Evolutionary conservation across 345 rosid genomes (phyloP).

Genomic region (Brassica incana): DNA sequence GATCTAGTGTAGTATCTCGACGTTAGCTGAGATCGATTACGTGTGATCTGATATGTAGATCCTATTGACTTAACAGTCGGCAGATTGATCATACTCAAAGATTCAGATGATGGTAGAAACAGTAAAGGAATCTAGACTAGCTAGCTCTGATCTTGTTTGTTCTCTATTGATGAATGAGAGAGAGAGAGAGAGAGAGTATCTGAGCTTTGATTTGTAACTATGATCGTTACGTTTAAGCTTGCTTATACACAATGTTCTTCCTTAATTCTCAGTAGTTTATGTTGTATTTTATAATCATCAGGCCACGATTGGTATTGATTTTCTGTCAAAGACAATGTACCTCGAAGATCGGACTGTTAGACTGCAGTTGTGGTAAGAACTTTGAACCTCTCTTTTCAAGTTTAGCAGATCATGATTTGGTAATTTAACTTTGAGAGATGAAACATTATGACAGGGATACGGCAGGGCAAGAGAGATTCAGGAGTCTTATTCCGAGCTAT

Average conservation of each 20-base stretch:
- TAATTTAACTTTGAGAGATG: background rate
- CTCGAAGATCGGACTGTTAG: conserved; percentile 86
- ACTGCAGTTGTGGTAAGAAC: conserved; percentile 69
- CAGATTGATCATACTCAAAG: background rate
- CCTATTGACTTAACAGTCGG: background rate
- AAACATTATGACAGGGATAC: conserved; percentile 61
- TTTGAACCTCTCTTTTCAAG: background rate
- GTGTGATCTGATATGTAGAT: conserved; percentile 28
- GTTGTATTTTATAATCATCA: conserved; percentile 34
- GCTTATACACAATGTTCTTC: background rate
- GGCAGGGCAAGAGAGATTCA: conserved; percentile 85
- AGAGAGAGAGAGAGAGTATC: background rate
- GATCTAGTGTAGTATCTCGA: conserved; percentile 6
- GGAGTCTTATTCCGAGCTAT: conserved; percentile 90
- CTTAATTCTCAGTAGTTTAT: conserved; percentile 4
- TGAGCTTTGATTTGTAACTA: background rate
- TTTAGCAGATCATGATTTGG: conserved; percentile 4
- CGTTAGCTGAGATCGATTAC: background rate
- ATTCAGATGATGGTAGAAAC: background rate
- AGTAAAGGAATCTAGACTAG: background rate
- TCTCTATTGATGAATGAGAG: background rate
- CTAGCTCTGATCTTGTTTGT: background rate
- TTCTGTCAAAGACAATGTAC: conserved; percentile 85
- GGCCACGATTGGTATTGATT: conserved; percentile 90
- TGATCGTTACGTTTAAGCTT: background rate